Evolutionary conservation across 2,329 filamentous ascomycete species (phyloP), one percentile per base, ranked within the genome.

Genomic region (Emmonsiellopsis sp.): DNA sequence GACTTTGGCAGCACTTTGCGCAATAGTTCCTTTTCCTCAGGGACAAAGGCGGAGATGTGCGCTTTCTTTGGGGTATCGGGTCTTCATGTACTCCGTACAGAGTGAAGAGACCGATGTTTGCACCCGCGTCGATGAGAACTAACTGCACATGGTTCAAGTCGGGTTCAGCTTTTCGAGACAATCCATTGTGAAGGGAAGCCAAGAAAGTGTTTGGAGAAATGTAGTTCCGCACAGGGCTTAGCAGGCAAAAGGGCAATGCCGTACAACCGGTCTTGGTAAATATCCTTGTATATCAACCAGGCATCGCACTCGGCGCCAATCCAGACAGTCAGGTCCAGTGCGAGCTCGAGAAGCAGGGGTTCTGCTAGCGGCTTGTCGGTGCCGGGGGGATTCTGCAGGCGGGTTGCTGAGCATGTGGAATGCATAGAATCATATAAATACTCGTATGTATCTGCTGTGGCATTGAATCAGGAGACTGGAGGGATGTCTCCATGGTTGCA

Each of bases 21-120:
- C 17, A 17, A 17, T 17, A 17, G 17, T 17, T 17, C 17, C 17
- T 17, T 17, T 17, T 17, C 17, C 17, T 17, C 17, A 17, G 17
- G 17, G 17, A 17, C 17, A 34, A 64, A 63, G 2, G 63, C 63
- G 17, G 61, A 49, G 54, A 65, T 61, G 9, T 50, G 53, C n/a
- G 62, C 51, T 2, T 14, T 36, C 51, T 2, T 14, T 36, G 1
- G 63, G 63, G 36, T 39, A 61, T 47, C 60, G 58, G 7, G 49
- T 14, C 54, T 63, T 64, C 54, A 61, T 62, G 17, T 17, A 17
- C 17, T 17, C 17, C 17, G 54, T 60, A 65, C 1, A 63, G 27
- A 31, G 53, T 56, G 53, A 64, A 64, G 27, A 65, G 42, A 40
- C 63, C 63, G 33, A 65, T 62, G 51, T 64, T 61, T 43, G 59